phyloP scores from a whole-genome alignment of 306 rosid genomes.

The Lathyrus tuberosus region DNA sequence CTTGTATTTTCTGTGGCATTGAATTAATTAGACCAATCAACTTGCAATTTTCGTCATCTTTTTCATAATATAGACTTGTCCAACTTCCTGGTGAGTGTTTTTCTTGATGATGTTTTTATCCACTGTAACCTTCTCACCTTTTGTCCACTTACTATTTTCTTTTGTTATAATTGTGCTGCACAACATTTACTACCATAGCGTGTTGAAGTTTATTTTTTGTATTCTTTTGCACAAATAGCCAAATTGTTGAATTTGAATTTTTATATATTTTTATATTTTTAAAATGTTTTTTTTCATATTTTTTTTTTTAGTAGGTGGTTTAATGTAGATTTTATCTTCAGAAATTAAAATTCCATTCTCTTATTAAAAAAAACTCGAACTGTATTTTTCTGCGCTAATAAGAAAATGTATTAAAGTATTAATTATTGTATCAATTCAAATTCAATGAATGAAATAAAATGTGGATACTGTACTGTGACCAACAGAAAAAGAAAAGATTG shows the following conservation, averaged over 20 bases:
- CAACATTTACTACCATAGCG: not conserved
- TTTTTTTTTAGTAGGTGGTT: not conserved
- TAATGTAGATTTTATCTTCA: not conserved
- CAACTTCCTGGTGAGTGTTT: conserved; percentile 1
- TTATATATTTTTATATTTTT: not conserved
- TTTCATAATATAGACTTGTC: conserved; percentile 16
- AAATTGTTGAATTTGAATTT: not conserved
- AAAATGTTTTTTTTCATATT: not conserved
- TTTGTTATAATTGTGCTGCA: conserved; percentile 1
- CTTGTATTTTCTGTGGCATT: not conserved
- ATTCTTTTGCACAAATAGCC: not conserved
- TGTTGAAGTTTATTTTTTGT: not conserved
- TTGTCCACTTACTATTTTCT: not conserved
- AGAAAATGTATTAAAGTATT: not conserved
- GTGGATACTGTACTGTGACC: not conserved
- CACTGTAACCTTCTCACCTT: not conserved
- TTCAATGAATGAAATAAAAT: not conserved
- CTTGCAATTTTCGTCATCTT: conserved; percentile 5
- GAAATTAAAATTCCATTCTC: not conserved
- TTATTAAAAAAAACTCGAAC: not conserved
- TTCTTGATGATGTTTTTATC: not conserved
- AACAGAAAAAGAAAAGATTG: not conserved
- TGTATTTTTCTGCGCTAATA: not conserved
- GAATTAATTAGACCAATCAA: conserved; percentile 16
- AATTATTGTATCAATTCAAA: not conserved